phyloP scores from a whole-genome alignment of 345 rosid species.

The Salix exigua region DNA sequence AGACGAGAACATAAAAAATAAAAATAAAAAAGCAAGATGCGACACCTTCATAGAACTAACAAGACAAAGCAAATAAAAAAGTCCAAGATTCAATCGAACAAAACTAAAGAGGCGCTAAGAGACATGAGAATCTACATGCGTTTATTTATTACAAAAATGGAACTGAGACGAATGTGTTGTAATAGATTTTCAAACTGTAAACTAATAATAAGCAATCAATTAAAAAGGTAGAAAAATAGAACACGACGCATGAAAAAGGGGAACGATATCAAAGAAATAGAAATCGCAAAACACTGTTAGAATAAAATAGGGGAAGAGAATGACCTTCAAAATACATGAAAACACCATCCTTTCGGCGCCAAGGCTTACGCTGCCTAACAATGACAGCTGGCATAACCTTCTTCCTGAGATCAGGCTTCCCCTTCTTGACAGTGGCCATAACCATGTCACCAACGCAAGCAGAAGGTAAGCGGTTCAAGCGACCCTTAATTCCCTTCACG shows the following conservation, averaged over 20 bases:
- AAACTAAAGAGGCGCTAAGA: no score
- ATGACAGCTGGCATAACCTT: conserved; percentile 36
- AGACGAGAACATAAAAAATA: no score
- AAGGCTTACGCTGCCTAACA: conserved; percentile 36
- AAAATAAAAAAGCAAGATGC: no score
- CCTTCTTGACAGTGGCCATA: conserved; percentile 36
- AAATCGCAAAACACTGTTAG: not conserved
- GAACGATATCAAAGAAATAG: not conserved
- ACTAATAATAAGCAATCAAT: not conserved
- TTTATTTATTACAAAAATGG: no score
- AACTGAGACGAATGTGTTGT: no score
- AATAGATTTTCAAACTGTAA: not conserved
- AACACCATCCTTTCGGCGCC: conserved; percentile 68
- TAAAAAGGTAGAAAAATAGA: not conserved
- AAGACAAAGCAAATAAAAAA: no score
- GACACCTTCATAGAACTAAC: no score
- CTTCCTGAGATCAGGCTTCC: conserved; percentile 36
- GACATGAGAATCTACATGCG: no score
- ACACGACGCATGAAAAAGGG: rapidly evolving
- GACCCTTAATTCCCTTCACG: conserved; percentile 90
- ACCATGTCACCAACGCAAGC: conserved; percentile 80
- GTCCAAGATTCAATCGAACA: no score
- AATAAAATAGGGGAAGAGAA: not conserved
- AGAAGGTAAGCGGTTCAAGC: conserved; percentile 78
- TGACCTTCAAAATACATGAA: conserved; percentile 98